Evolutionary conservation across 78 protist species (phyloP).

Genomic region (Dictyostelium intermedium): DNA sequence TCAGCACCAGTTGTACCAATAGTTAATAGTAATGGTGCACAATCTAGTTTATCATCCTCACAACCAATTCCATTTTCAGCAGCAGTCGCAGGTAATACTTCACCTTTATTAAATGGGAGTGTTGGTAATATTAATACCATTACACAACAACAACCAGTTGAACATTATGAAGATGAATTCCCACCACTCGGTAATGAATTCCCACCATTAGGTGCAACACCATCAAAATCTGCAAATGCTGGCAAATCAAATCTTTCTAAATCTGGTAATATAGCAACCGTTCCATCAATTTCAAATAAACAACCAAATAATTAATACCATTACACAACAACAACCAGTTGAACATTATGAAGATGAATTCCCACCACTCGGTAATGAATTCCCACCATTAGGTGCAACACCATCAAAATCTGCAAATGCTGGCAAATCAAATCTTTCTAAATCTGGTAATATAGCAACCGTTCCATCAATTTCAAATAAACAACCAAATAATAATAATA

Average conservation of each 20-base stretch:
- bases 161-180: slow-evolving; percentile 63
- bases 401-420: neutral
- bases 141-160: neutral
- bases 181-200: slow-evolving; percentile 9
- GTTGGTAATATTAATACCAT: neutral
- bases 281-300: neutral
- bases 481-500: neutral
- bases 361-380: slow-evolving; percentile 12
- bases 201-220: neutral
- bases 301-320: neutral
- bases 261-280: neutral
- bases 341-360: slow-evolving; percentile 66
- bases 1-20: neutral
- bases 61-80: slow-evolving; percentile 27
- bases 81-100: neutral
- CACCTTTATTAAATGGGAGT: neutral
- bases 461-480: neutral
- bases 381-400: neutral
- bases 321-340: neutral
- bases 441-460: neutral
- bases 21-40: neutral
- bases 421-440: neutral
- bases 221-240: too few relatives aligned
- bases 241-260: neutral
- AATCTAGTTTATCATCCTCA: neutral